A percentile compares a stretch with the other conserved stretches of the same genome.
Conservation (phyloP, 306 rosid genomes). For the Elaeagnus macrophylla region DNA sequence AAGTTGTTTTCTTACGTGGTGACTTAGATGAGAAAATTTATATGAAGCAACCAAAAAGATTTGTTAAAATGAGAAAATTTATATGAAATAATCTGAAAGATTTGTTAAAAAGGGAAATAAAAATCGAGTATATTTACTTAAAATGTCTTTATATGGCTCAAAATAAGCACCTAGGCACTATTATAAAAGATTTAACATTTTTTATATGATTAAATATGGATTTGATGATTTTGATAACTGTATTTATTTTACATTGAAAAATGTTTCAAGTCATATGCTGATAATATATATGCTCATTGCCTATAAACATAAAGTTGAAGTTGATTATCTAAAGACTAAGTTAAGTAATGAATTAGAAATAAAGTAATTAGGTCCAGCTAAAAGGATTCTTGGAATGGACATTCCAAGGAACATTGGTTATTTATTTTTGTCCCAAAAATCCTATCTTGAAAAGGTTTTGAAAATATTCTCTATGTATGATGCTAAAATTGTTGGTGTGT, state of each 20-base stretch:
- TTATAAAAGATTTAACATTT: too few species aligned
- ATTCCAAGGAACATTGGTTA: background rate
- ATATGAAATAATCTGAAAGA: background rate
- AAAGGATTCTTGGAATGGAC: background rate
- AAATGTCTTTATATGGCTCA: background rate
- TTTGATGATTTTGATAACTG: too few species aligned
- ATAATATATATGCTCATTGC: background rate
- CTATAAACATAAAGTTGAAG: background rate
- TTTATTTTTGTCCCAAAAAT: background rate
- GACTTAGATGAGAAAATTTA: background rate
- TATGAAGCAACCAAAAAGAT: background rate
- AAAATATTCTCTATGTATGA: background rate
- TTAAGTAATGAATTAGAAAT: background rate
- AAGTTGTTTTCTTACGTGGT: background rate
- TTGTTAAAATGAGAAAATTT: background rate
- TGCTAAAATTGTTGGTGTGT: background rate
- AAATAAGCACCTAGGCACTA: too few species aligned
- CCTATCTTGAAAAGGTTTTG: background rate
- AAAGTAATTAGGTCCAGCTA: background rate
- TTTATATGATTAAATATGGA: too few species aligned
- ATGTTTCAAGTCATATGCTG: too few species aligned
- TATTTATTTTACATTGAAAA: too few species aligned
- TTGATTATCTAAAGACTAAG: background rate
- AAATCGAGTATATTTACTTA: background rate
- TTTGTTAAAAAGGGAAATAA: background rate